These are phyloP conservation scores for Smittium mucronatum DNA, from an alignment of 371 early-diverging fungal species.

Conservation along the genomic window DNA sequence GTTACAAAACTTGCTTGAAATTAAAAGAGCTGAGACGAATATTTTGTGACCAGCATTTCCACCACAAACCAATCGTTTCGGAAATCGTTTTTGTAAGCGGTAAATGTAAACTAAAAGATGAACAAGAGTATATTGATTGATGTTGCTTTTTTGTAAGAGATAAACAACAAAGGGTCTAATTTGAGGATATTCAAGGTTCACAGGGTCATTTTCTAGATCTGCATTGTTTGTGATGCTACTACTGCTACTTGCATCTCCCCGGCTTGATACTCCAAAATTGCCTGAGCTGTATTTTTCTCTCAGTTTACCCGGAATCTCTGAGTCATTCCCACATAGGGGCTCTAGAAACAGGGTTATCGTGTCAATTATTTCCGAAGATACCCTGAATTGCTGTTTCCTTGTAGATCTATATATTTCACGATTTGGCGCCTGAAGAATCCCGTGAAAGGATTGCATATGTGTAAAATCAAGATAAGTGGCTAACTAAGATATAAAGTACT, in stretches of 20 bases:
- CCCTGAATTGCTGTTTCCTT: background rate
- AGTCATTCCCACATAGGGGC: background rate
- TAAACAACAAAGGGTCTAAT: background rate
- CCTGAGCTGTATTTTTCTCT: background rate
- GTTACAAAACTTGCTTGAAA: conserved; percentile 33
- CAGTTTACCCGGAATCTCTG: background rate
- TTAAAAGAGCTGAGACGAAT: conserved; percentile 24
- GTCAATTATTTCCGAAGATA: background rate
- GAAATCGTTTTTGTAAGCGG: conserved; percentile 21
- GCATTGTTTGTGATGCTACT: background rate
- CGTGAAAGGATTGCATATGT: no score
- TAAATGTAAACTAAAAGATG: conserved; percentile 29
- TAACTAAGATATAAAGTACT: no score
- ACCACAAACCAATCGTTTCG: conserved; percentile 20
- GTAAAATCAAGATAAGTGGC: no score
- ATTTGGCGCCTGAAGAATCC: no score
- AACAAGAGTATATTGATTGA: background rate
- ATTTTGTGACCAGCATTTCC: conserved; percentile 31
- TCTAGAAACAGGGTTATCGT: background rate
- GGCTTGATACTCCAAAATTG: background rate
- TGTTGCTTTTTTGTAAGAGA: background rate
- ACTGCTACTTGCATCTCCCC: background rate
- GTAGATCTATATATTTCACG: background rate
- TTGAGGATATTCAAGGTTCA: background rate
- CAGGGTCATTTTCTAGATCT: background rate